Percentiles rank a stretch among this genome's conserved stretches.
These are phyloP conservation scores for Tolypocladium inflatum DNA, from an alignment of 2,329 filamentous ascomycete genomes.

Conservation along the genomic window DNA sequence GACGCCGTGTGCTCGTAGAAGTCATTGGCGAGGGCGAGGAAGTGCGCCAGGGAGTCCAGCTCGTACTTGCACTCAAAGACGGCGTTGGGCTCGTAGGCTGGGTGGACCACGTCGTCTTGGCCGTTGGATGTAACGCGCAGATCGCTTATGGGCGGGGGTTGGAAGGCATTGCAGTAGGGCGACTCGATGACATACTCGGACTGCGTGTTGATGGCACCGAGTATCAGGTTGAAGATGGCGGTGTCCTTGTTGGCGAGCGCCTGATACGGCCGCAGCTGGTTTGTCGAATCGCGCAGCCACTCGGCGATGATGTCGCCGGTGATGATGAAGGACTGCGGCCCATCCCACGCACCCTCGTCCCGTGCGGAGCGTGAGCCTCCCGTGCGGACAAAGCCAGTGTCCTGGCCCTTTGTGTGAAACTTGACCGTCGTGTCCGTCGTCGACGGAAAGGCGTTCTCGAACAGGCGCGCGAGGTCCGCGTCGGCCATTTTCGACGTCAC, in stretches of 20 bases:
- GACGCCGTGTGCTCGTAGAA: slow-evolving; percentile 75
- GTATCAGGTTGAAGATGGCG: slow-evolving; percentile 66
- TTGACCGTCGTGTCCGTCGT: slow-evolving; percentile 75
- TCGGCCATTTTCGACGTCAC: slow-evolving; percentile 73
- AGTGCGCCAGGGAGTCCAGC: slow-evolving; percentile 88
- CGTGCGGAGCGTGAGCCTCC: slow-evolving; percentile 16
- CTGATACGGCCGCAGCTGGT: slow-evolving; percentile 89
- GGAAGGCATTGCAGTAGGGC: slow-evolving; percentile 97
- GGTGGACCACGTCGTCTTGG: slow-evolving; percentile 77
- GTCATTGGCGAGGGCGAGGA: slow-evolving; percentile 76
- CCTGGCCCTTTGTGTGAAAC: slow-evolving; percentile 65
- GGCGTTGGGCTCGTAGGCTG: slow-evolving; percentile 68
- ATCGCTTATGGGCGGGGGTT: slow-evolving; percentile 78
- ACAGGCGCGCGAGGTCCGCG: slow-evolving; percentile 80
- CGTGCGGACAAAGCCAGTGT: slow-evolving; percentile 25
- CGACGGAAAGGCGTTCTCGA: slow-evolving; percentile 92
- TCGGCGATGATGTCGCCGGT: slow-evolving; percentile 90
- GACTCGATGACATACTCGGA: slow-evolving; percentile 88
- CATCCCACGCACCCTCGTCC: slow-evolving; percentile 63
- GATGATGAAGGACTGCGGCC: slow-evolving; percentile 85
- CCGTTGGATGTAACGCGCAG: slow-evolving; percentile 65
- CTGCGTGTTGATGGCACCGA: slow-evolving; percentile 94
- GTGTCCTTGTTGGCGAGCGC: slow-evolving; percentile 72
- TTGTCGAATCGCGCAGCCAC: slow-evolving; percentile 87
- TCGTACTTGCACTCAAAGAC: slow-evolving; percentile 99